Conservation (phyloP, 768 basidiomycete species). For the Lactarius indigo region DNA sequence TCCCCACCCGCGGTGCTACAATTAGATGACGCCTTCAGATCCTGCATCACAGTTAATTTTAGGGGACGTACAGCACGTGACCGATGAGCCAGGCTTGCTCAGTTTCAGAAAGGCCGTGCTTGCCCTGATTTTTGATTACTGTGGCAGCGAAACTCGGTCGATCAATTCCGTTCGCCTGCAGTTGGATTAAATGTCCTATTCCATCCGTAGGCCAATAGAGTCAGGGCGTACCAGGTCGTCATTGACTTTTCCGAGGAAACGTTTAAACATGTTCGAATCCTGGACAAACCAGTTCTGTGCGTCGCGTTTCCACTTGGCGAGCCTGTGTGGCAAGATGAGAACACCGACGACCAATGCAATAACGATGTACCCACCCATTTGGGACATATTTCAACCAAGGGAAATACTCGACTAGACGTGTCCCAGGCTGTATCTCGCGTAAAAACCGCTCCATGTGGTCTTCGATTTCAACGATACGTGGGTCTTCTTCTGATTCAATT, state of each 20-base stretch:
- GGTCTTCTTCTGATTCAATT: neutral
- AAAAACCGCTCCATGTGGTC: neutral
- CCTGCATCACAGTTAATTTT: neutral
- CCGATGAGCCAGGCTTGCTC: slow-evolving; percentile 22
- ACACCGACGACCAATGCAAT: neutral
- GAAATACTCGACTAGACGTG: neutral
- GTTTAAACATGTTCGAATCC: slow-evolving; percentile 15
- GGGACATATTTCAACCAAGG: slow-evolving; percentile 1
- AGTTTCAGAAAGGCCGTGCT: slow-evolving; percentile 3
- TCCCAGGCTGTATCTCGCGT: neutral
- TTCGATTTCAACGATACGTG: neutral
- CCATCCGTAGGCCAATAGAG: neutral
- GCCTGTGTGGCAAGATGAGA: neutral
- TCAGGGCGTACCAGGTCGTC: slow-evolving; percentile 1
- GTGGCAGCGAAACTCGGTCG: slow-evolving; percentile 7
- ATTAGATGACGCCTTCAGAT: neutral
- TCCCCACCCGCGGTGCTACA: neutral
- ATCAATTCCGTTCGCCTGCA: slow-evolving; percentile 4
- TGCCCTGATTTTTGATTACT: slow-evolving; percentile 3
- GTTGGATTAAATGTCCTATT: neutral
- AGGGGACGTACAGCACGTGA: slow-evolving; percentile 17
- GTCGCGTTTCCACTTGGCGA: slow-evolving; percentile 20
- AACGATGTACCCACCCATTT: neutral
- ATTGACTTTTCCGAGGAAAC: neutral
- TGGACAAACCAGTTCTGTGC: slow-evolving; percentile 9